Evolutionary conservation across 1,284 basidiomycete genomes (phyloP), one percentile per base, ranked within the genome.

Genomic region (Heliocybe sulcata): DNA sequence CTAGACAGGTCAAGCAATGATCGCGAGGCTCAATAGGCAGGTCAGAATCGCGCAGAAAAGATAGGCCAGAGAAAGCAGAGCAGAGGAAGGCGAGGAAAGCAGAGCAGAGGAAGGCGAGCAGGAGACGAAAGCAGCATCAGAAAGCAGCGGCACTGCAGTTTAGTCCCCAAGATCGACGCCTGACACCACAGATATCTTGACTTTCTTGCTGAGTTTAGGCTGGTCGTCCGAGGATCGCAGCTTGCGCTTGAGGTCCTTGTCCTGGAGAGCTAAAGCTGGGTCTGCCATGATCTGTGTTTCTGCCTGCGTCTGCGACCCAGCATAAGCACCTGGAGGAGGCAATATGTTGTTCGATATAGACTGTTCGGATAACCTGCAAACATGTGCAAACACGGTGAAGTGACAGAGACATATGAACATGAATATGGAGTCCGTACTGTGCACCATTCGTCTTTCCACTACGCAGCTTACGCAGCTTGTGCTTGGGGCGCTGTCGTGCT

Each of bases 251-350:
- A 51, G 56, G n/a, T 49, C 45, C 51, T 59, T 55, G 42, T 55
- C 51, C 52, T 55, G 52, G 33, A 16, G 16, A 20, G 12, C 16
- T 47, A 25, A 10, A 35, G 35, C 11, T 45, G 42, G 52, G 3
- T 16, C 42, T 47, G 19, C 48, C 14, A 58, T 45, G 26, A 67
- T 58, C 57, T 79, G 79, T 14, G 73, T 77, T 55, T 81, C 77
- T 19, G 77, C 75, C 65, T 85, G 82, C 8, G 78, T 84, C 60
- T 83, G 80, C 23, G 71, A 72, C 35, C 69, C 69, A 12, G 52
- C 47, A 14, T 26, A 11, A 20, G n/a, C 14, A 16, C 12, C 23
- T 12, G 20, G 23, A 26, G 47, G 20, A 25, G 22, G 54, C n/a
- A 22, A 55, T 29, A n/a, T 23, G 35, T 16, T 23, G 50, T 16